Base-by-base conservation (phyloP, 2,329 filamentous ascomycete species). In the Elsinoe perseae region DNA sequence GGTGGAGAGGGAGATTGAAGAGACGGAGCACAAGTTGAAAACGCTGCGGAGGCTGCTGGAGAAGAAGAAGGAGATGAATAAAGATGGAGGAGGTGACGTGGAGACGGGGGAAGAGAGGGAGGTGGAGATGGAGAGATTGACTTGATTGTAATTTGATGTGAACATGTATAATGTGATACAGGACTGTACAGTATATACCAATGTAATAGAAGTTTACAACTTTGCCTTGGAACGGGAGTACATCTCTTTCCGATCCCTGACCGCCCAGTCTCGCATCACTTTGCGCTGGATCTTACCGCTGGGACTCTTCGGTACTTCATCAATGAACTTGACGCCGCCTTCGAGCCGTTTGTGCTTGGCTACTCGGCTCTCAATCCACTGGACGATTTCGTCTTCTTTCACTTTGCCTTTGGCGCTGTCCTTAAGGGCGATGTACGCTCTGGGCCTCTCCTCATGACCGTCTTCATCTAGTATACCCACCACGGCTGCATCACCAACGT, bases 231-330 rank as follows among this genome's bases (percentile, higher is more conserved):
- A 38, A 50, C 69, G 62, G 1, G 74, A 75, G 48, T 52, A 52
- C 32, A 52, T 34, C 18, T 52, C 48, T 20, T 38, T 52, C 20
- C 48, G 25, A 66, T 82, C 80, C 57, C 70, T 69, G 68, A 79
- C 80, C 5, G 79, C 75, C 79, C 78, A 81, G 42, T 81, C 77
- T 61, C 76, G 75, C 69, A 83, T 70, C 4, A 76, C 65, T 61
- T 80, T 80, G 50, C 79, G 70, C 65, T 78, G 72, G 52, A 83
- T 81, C 72, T 83, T 83, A 7, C 80, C 80, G 58, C 75, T 78
- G 10, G 77, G 74, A 44, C 80, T 67, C 64, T 80, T 81, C 0
- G 80, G 80, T 54, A 83, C 75, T 60, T 78, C 77, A 50, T 80
- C 75, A 5, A 82, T 73, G 58, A 82, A 81, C 23, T 73, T 69